Evolutionary conservation across 768 basidiomycete species (phyloP).

Genomic region (Mycena rosella): DNA sequence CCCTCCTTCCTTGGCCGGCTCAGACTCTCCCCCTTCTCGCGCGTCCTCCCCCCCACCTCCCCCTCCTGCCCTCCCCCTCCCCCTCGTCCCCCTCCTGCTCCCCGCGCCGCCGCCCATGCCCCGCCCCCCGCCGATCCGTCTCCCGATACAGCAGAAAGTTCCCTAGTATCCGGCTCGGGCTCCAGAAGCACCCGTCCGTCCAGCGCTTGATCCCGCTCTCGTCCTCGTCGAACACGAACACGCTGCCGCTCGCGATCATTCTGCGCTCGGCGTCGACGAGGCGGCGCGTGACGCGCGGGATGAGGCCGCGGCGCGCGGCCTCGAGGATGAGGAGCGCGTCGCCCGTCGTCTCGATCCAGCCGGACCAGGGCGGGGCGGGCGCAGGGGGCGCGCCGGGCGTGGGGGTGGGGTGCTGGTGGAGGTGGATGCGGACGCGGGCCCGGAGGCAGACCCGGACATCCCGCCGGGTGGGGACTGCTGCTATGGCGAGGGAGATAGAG

Average conservation of each 20-base stretch:
- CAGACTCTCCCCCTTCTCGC: slow-evolving; percentile 61
- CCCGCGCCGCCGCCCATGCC: slow-evolving; percentile 43
- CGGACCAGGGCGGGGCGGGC: slow-evolving; percentile 81
- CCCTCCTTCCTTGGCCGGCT: slow-evolving; percentile 73
- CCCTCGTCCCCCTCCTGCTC: slow-evolving; percentile 44
- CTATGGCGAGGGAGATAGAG: background rate
- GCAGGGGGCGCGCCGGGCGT: slow-evolving; percentile 3
- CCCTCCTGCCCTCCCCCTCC: slow-evolving; percentile 44
- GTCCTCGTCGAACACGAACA: slow-evolving; percentile 98
- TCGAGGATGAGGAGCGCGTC: slow-evolving; percentile 98
- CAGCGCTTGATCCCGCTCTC: slow-evolving; percentile 98
- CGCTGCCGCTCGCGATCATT: slow-evolving; percentile 93
- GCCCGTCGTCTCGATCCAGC: slow-evolving; percentile 95
- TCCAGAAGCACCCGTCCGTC: slow-evolving; percentile 99
- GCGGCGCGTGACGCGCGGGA: slow-evolving; percentile 91
- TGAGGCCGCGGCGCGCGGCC: slow-evolving; percentile 89
- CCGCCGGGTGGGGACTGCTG: background rate
- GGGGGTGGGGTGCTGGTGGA: background rate
- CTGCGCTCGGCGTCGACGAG: slow-evolving; percentile 93
- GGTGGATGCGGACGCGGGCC: too few relatives aligned
- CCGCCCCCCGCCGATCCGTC: slow-evolving; percentile 82
- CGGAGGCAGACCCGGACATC: too few relatives aligned
- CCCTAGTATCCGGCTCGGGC: slow-evolving; percentile 90
- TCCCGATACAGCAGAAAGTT: slow-evolving; percentile 97
- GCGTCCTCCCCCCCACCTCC: slow-evolving; percentile 30